phyloP scores from a whole-genome alignment of 2,329 filamentous ascomycete genomes.

The Exophiala xenobiotica region DNA sequence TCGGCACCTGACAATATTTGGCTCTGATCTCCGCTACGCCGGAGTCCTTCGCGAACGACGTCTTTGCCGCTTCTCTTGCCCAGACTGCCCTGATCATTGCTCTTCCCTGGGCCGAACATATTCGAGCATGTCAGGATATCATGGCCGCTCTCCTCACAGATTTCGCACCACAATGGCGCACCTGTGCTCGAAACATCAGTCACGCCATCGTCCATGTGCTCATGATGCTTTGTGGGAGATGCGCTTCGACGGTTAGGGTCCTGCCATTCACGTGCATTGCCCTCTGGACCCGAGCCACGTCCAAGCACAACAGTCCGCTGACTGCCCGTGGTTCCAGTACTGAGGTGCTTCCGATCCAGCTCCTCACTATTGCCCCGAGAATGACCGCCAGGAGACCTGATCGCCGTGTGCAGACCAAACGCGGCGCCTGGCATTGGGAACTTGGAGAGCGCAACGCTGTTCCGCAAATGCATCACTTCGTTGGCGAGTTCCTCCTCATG shows the following conservation, averaged over 20 bases:
- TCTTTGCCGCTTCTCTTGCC: constrained; percentile 20
- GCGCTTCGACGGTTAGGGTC: constrained; percentile 2
- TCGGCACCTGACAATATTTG: not conserved
- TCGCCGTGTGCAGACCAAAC: constrained; percentile 26
- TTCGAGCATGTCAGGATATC: constrained; percentile 93
- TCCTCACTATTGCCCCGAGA: constrained; percentile 36
- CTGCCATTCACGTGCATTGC: constrained; percentile 10
- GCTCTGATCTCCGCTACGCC: not conserved
- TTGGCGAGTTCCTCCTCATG: constrained; percentile 84
- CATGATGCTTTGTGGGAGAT: constrained; percentile 10
- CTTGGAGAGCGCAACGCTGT: constrained; percentile 32
- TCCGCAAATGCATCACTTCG: constrained; percentile 68
- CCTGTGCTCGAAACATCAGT: constrained; percentile 67
- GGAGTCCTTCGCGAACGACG: constrained; percentile 15
- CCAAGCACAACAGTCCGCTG: constrained; percentile 26
- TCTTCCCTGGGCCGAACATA: constrained; percentile 60
- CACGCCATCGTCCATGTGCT: constrained; percentile 46
- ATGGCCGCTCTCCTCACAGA: constrained; percentile 87
- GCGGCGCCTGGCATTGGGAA: constrained; percentile 26
- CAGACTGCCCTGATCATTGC: constrained; percentile 6
- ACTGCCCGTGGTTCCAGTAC: constrained; percentile 23
- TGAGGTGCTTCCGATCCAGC: constrained; percentile 25
- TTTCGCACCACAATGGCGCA: constrained; percentile 76
- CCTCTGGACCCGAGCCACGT: not conserved
- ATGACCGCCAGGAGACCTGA: constrained; percentile 36